Conservation (phyloP, 2,329 filamentous ascomycete genomes). For the Penicillium psychrosexuale region DNA sequence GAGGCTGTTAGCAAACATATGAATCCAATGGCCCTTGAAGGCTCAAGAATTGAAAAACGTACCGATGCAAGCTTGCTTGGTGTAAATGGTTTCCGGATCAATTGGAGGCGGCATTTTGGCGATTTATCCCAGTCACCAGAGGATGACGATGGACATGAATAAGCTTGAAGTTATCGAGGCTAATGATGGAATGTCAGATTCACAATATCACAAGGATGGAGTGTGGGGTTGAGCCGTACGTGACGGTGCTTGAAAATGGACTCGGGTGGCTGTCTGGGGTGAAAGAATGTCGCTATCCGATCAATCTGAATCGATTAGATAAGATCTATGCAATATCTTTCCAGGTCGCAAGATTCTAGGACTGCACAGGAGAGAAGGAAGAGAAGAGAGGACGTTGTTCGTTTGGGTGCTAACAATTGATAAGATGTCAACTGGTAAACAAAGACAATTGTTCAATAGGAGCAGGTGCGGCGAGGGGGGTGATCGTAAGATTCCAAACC, state of each 20-base stretch:
- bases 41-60: conserved; percentile 28
- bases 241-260: not conserved
- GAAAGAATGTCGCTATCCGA: not conserved
- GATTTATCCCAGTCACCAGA: conserved; percentile 5
- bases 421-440: conserved; percentile 1
- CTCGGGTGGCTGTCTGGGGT: not conserved
- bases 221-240: not conserved
- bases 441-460: not conserved
- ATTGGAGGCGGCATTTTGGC: conserved; percentile 52
- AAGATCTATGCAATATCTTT: not conserved
- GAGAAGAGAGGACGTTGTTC: not conserved
- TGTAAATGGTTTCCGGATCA: conserved; percentile 89
- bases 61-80: conserved; percentile 89
- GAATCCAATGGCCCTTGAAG: not conserved
- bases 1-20: not conserved
- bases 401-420: not conserved
- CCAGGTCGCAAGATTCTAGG: not conserved
- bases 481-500: not conserved
- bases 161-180: not conserved
- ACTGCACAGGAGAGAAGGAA: not conserved
- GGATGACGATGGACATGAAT: not conserved
- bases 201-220: not conserved
- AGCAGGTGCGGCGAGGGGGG: not conserved
- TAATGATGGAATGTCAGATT: not conserved
- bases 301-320: not conserved